A percentile compares a stretch with the other conserved stretches of the same genome.
Evolutionary conservation across 1,284 basidiomycete species (phyloP).

Genomic region (Ustilago bromivora): DNA sequence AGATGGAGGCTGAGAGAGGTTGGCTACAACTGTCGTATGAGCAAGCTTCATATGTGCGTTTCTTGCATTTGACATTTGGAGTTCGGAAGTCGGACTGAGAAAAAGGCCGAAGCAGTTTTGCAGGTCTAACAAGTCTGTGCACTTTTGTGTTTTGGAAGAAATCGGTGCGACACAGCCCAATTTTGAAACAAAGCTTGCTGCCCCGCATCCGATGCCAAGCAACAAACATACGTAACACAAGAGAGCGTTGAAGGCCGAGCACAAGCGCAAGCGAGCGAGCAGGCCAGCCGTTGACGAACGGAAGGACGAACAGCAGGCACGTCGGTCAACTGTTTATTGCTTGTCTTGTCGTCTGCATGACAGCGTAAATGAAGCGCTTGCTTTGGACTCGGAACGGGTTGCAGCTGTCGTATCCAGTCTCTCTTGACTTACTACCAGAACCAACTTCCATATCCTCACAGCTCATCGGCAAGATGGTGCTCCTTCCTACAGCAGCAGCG

Average conservation of each 20-base stretch:
- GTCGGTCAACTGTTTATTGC: not conserved
- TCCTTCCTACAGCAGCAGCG: constrained; percentile 13
- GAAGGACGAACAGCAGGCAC: not conserved
- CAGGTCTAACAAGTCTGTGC: constrained; percentile 34
- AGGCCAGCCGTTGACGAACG: not conserved
- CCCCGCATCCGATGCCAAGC: constrained; percentile 1
- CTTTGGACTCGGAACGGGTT: not conserved
- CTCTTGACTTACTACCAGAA: not conserved
- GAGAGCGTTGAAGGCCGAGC: not conserved
- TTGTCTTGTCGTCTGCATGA: not conserved
- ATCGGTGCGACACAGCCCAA: constrained; percentile 11
- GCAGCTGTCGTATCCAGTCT: not conserved
- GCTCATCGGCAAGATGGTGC: constrained; percentile 13
- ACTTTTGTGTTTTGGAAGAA: not conserved
- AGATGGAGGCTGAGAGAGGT: not conserved
- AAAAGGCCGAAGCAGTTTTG: not conserved
- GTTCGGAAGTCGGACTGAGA: constrained; percentile 33
- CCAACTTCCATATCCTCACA: not conserved
- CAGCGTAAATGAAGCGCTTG: constrained; percentile 3
- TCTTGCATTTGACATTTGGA: constrained; percentile 8
- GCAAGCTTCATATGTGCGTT: constrained; percentile 7
- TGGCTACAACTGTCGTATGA: not conserved
- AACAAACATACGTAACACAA: too few relatives aligned
- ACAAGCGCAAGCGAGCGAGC: not conserved
- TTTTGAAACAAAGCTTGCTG: not conserved